Evolutionary conservation across 345 rosid species (phyloP).

Genomic region (Odontarrhena argentea): DNA sequence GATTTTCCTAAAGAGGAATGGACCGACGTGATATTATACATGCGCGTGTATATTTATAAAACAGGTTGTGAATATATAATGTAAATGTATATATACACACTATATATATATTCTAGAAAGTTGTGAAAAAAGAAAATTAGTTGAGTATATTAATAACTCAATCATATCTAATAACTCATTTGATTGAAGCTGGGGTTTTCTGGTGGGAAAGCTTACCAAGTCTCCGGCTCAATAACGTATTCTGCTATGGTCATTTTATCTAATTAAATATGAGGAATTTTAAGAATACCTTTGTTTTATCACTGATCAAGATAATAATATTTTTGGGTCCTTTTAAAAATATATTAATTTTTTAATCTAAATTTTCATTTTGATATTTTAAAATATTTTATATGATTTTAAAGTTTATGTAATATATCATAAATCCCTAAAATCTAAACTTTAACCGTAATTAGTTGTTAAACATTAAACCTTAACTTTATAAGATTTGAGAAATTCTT

Average conservation of each 20-base stretch:
- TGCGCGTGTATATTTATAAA: constrained; percentile 1
- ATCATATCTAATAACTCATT: constrained; percentile 28
- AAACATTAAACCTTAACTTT: too few relatives aligned
- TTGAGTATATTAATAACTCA: constrained; percentile 36
- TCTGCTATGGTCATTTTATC: constrained; percentile 20
- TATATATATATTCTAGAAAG: constrained; percentile 9
- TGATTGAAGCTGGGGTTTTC: constrained; percentile 25
- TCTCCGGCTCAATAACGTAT: constrained; percentile 4
- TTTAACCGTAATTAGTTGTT: too few relatives aligned
- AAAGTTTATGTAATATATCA: too few relatives aligned
- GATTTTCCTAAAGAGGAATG: constrained; percentile 25
- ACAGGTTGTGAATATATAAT: too few relatives aligned
- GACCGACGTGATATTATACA: constrained; percentile 7
- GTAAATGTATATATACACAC: background rate
- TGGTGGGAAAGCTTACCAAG: constrained; percentile 22
- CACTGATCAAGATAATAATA: too few relatives aligned
- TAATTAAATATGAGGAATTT: background rate
- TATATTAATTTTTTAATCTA: too few relatives aligned
- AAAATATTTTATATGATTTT: too few relatives aligned
- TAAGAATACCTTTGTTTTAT: too few relatives aligned
- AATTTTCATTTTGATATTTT: too few relatives aligned
- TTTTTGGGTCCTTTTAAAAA: too few relatives aligned
- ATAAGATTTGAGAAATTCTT: too few relatives aligned
- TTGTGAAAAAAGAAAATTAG: constrained; percentile 26
- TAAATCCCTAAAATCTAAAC: too few relatives aligned